Evolutionary conservation across 2,329 filamentous ascomycete genomes (phyloP).

Genomic region (Rugonectria rugulosa): DNA sequence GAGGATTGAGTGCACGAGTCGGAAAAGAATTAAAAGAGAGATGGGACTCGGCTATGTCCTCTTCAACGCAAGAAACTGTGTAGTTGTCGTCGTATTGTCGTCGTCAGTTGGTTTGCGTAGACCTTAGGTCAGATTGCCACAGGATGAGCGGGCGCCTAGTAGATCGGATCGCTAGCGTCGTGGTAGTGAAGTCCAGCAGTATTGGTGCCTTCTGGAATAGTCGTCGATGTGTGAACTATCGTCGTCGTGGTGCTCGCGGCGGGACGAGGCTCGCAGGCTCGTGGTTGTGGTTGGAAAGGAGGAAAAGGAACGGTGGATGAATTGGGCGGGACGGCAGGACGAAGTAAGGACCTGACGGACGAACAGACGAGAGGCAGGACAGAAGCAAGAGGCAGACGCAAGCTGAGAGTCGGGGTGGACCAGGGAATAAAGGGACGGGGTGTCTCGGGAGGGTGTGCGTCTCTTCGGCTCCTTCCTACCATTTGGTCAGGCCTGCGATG

Average conservation of each 20-base stretch:
- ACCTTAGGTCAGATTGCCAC: constrained; percentile 36
- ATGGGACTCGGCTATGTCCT: constrained; percentile 18
- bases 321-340: constrained; percentile 30
- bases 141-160: constrained; percentile 33
- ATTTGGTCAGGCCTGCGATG: constrained; percentile 39
- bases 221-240: constrained; percentile 11
- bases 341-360: constrained; percentile 27
- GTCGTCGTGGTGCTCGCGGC: constrained; percentile 17
- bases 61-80: constrained; percentile 18
- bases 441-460: constrained; percentile 44
- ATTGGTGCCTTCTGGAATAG: constrained; percentile 26
- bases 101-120: constrained; percentile 41
- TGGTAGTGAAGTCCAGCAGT: constrained; percentile 11
- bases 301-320: constrained; percentile 34
- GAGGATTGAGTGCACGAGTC: constrained; percentile 23
- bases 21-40: constrained; percentile 28
- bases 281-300: constrained; percentile 25
- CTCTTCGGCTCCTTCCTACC: constrained; percentile 36
- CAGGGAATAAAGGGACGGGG: constrained; percentile 45
- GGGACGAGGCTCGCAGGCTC: neutral
- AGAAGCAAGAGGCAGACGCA: constrained; percentile 30
- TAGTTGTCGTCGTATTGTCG: constrained; percentile 36
- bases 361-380: constrained; percentile 23
- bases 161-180: constrained; percentile 29
- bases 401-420: constrained; percentile 42